Conservation (phyloP, 352 stramenopile genomes). For the Pythium vanterpoolii region DNA sequence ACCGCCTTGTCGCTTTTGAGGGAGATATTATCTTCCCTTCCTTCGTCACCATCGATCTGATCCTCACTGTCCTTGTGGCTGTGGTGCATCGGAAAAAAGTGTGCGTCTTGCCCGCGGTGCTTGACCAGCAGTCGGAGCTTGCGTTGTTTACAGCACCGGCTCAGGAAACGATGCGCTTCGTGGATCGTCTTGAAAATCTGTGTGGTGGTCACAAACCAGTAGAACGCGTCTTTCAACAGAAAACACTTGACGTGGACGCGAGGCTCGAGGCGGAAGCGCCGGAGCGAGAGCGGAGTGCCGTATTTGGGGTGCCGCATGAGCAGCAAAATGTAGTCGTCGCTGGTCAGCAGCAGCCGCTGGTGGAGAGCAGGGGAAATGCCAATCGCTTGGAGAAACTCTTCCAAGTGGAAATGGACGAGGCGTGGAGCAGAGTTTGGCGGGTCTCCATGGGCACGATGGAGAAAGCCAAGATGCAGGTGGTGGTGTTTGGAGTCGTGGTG, state of each 20-base stretch:
- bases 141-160: conserved; percentile 68
- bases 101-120: conserved; percentile 45
- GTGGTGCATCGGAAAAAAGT: conserved; percentile 38
- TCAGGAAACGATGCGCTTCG: conserved; percentile 52
- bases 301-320: conserved; percentile 59
- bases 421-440: not conserved
- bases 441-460: not conserved
- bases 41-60: conserved; percentile 17
- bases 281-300: conserved; percentile 41
- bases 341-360: conserved; percentile 35
- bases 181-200: conserved; percentile 39
- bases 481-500: conserved; percentile 2
- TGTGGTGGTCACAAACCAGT: conserved; percentile 44
- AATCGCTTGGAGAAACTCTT: conserved; percentile 39
- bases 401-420: conserved; percentile 23
- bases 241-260: conserved; percentile 75
- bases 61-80: conserved; percentile 12
- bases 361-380: conserved; percentile 54
- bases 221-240: conserved; percentile 62
- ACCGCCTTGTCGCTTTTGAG: not conserved
- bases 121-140: conserved; percentile 68
- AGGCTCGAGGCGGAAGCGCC: conserved; percentile 69
- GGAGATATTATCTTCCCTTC: conserved; percentile 24
- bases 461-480: conserved; percentile 11
- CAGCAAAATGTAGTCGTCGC: conserved; percentile 74